Evolutionary conservation across 2,329 filamentous ascomycete species (phyloP), one percentile per base, ranked within the genome.

Genomic region (Penicillium sp.): DNA sequence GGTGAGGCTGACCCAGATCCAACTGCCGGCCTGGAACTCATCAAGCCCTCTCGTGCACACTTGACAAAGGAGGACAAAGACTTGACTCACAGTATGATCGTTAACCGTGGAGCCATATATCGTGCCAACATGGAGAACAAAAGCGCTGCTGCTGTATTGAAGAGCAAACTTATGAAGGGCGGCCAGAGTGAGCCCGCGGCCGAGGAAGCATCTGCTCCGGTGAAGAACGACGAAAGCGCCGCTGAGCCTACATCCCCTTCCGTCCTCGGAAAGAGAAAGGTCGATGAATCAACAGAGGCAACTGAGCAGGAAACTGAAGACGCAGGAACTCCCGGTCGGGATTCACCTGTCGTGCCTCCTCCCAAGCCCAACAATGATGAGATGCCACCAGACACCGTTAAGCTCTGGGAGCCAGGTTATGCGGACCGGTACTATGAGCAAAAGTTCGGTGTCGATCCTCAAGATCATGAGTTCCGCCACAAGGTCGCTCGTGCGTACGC

Each of bases 401-500:
- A 89, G 61, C 82, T 99, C 13, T 99, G 95, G 95, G 95, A 99
- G 73, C 89, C 93, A 55, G 95, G 95, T 7, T 99, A 99, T 75
- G 89, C 90, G 54, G 94, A 97, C 78, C 87, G 95, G 51, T 99
- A 99, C 77, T 99, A 99, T 74, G 90, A 97, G 75, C 92, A 97
- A 75, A 99, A 99, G 75, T 99, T 99, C 72, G 84, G 92, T 53
- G 92, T 92, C 51, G 88, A 91, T 60, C 88, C 92, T 2, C 85
- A 89, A 56, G 91, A 99, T 75, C 82, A 90, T 52, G 90, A 88
- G 55, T 98, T 98, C 77, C 90, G 94, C 57, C 90, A 93, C 76
- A 86, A 92, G 72, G 96, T 99, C 59, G 95, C 90, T 38, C 86
- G 87, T 57, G 87, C 91, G n/a, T 99, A 99, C 75, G 93, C 94